Conservation (phyloP, 2,329 filamentous ascomycete species). For the Diaporthe velutina region DNA sequence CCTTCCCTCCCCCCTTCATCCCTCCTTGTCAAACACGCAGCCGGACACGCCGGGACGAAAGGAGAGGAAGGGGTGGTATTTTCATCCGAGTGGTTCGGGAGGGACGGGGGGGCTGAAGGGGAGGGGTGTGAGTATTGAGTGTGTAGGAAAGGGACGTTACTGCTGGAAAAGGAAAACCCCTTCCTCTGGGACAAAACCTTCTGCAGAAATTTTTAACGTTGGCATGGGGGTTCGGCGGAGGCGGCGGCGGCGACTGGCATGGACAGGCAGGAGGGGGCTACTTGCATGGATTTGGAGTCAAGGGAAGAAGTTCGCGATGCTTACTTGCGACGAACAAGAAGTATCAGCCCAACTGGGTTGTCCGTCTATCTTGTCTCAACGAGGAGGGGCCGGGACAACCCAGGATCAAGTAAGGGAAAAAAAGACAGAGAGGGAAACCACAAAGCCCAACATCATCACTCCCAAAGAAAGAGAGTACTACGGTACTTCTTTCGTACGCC, state of each 20-base stretch:
- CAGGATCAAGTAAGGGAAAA: constrained; percentile 9
- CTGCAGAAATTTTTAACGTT: constrained; percentile 14
- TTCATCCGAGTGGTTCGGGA: constrained; percentile 22
- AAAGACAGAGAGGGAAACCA: constrained; percentile 13
- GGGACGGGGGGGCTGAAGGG: not conserved
- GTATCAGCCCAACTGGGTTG: constrained; percentile 19
- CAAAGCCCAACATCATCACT: constrained; percentile 17
- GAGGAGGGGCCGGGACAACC: not conserved
- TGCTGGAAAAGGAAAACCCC: not conserved
- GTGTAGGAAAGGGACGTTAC: not conserved
- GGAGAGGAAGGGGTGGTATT: not conserved
- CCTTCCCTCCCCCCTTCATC: not conserved
- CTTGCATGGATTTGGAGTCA: constrained; percentile 28
- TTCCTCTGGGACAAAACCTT: constrained; percentile 2
- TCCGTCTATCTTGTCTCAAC: constrained; percentile 13
- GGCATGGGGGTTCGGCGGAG: not conserved
- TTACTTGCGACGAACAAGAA: constrained; percentile 31
- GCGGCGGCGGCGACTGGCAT: constrained; percentile 1
- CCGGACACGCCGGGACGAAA: constrained; percentile 9
- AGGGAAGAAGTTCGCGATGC: constrained; percentile 22
- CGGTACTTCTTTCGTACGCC: not conserved
- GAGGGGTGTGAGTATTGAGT: not conserved
- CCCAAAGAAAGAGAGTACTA: not conserved
- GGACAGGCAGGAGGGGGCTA: constrained; percentile 10
- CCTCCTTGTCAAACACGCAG: constrained; percentile 19